phyloP scores from a whole-genome alignment of 2,329 filamentous ascomycete genomes.

The Pyrenophora graminea region DNA sequence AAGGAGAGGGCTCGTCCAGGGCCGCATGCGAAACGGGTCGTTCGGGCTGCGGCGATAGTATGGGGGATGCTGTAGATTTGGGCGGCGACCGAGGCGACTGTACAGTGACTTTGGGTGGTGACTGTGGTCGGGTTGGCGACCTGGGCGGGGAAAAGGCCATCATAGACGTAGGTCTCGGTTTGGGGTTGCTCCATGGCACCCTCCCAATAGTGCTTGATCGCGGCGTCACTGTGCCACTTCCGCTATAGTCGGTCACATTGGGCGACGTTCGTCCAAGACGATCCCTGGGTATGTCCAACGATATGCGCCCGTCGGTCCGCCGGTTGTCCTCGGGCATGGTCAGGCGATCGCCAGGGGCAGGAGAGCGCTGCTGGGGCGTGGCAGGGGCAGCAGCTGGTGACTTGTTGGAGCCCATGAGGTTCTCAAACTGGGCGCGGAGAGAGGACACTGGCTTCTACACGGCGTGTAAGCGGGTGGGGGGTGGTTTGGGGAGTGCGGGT shows the following conservation, averaged over 20 bases:
- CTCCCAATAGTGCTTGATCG: conserved; percentile 40
- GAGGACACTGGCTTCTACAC: conserved; percentile 78
- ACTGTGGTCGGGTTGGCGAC: conserved; percentile 51
- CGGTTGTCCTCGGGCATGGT: conserved; percentile 34
- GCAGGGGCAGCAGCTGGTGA: conserved; percentile 20
- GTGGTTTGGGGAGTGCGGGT: background rate
- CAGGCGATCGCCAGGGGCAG: conserved; percentile 40
- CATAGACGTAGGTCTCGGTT: conserved; percentile 55
- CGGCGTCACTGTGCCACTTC: conserved; percentile 38
- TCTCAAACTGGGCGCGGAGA: conserved; percentile 79
- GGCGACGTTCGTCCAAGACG: conserved; percentile 28
- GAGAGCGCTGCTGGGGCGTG: conserved; percentile 35
- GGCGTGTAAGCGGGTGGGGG: conserved; percentile 17
- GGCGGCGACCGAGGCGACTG: conserved; percentile 72
- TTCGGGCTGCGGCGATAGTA: conserved; percentile 43
- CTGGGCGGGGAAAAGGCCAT: conserved; percentile 53
- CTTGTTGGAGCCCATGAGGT: conserved; percentile 60
- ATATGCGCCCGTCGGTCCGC: conserved; percentile 44
- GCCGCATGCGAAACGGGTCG: conserved; percentile 30
- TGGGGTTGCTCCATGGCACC: conserved; percentile 42
- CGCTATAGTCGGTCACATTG: conserved; percentile 45
- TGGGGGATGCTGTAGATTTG: conserved; percentile 47
- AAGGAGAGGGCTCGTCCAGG: conserved; percentile 28
- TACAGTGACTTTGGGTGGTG: conserved; percentile 67
- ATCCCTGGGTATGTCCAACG: conserved; percentile 49